Percentiles rank a stretch among this genome's conserved stretches.
Conservation (phyloP, 441 rosid species). For the Kokia cookei region DNA sequence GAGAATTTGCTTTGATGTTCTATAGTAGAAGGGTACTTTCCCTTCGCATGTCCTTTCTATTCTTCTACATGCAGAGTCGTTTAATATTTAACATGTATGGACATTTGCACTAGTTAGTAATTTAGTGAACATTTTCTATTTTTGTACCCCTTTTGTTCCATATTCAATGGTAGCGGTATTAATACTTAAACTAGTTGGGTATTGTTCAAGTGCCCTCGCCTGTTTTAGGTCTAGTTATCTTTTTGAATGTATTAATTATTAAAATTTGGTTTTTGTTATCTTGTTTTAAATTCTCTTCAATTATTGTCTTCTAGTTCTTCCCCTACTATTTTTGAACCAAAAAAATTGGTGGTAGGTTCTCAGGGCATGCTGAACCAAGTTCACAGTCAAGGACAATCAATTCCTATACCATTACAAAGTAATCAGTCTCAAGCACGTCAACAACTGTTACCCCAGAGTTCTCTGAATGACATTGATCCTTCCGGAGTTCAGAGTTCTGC, state of each 20-base stretch:
- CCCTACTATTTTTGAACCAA: not conserved
- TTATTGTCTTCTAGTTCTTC: not conserved
- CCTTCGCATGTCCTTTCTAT: not conserved
- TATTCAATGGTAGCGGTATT: not conserved
- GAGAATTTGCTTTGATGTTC: not conserved
- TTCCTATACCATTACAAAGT: slow-evolving; percentile 41
- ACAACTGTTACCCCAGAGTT: slow-evolving; percentile 54
- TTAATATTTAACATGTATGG: not conserved
- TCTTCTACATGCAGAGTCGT: not conserved
- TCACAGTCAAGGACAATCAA: slow-evolving; percentile 52
- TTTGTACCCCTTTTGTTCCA: not conserved
- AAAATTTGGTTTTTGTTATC: not conserved
- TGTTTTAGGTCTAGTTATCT: not conserved
- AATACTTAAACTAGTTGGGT: not conserved
- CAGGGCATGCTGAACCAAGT: slow-evolving; percentile 47
- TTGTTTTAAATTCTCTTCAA: not conserved
- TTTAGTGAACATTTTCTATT: not conserved
- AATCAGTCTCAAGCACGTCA: slow-evolving; percentile 72
- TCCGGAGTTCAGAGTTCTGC: slow-evolving; percentile 57
- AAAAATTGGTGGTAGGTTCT: slow-evolving; percentile 24
- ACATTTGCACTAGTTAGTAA: not conserved
- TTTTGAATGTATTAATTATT: not conserved
- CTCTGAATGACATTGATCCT: slow-evolving; percentile 53
- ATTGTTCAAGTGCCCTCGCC: not conserved
- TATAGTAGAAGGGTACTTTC: not conserved